A percentile compares a stretch with the other conserved stretches of the same genome.
These are phyloP conservation scores for Amborella trichopoda DNA, from an alignment of 164 flowering plant species.

Conservation along the genomic window DNA sequence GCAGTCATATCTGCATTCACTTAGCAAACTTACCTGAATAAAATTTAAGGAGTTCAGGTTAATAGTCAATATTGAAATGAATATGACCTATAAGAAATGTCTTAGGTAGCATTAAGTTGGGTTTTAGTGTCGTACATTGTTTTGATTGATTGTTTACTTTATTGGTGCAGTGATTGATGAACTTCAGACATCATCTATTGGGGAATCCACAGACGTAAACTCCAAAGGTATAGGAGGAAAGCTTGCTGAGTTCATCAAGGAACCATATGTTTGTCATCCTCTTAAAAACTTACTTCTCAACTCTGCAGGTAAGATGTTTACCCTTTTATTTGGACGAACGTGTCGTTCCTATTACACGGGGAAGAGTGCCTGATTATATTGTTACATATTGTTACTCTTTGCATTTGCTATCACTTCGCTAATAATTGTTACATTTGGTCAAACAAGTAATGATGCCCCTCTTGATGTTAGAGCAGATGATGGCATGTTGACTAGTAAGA, in stretches of 20 bases:
- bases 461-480: neutral
- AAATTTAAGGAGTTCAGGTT: neutral
- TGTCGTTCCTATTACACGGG: no score
- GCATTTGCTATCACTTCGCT: neutral
- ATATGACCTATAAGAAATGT: neutral
- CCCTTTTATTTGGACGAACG: neutral
- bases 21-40: neutral
- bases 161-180: conserved; percentile 49
- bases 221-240: conserved; percentile 13
- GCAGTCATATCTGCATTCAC: neutral
- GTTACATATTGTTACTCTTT: neutral
- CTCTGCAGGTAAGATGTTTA: conserved; percentile 49
- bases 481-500: neutral
- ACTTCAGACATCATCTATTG: conserved; percentile 13
- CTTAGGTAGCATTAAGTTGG: neutral
- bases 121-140: neutral
- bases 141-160: conserved; percentile 4
- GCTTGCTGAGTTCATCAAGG: conserved; percentile 26
- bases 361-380: no score
- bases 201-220: conserved; percentile 7
- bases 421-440: neutral
- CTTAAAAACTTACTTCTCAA: conserved; percentile 49
- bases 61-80: neutral
- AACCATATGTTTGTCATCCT: conserved; percentile 34
- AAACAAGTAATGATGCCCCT: neutral